These are phyloP conservation scores for Chloris gayana DNA, from an alignment of 176 grass and related monocot genomes.

Conservation along the genomic window DNA sequence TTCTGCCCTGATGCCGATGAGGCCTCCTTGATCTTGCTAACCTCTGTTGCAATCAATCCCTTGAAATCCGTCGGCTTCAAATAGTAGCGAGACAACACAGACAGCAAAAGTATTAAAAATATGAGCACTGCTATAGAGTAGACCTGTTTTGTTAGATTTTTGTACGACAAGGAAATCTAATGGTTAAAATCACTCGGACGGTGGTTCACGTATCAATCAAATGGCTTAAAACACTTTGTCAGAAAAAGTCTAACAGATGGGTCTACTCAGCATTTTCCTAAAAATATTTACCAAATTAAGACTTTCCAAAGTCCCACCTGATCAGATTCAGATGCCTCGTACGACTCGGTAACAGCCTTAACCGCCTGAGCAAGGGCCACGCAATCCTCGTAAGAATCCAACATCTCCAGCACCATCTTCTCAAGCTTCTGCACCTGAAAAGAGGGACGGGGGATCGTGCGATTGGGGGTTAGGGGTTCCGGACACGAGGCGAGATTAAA, in stretches of 20 bases:
- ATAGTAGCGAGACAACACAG: constrained; percentile 20
- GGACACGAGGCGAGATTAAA: background rate
- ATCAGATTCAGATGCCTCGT: constrained; percentile 75
- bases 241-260: no score
- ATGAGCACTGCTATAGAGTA: no score
- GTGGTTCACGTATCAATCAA: no score
- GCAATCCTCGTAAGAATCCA: constrained; percentile 69
- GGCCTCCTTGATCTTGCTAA: constrained; percentile 59
- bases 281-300: constrained; percentile 4
- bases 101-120: background rate
- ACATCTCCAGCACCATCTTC: constrained; percentile 52
- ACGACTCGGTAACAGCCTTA: constrained; percentile 47
- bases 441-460: background rate
- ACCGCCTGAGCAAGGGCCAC: constrained; percentile 57
- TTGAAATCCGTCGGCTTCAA: constrained; percentile 70
- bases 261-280: no score
- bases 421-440: constrained; percentile 76
- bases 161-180: no score
- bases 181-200: no score
- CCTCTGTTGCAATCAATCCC: constrained; percentile 52
- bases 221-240: no score
- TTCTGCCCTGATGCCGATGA: constrained; percentile 44
- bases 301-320: constrained; percentile 47
- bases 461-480: background rate
- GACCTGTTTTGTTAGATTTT: no score